These are phyloP conservation scores for Ogataea wickerhamii DNA, from an alignment of 805 yeast genomes.

Conservation along the genomic window DNA sequence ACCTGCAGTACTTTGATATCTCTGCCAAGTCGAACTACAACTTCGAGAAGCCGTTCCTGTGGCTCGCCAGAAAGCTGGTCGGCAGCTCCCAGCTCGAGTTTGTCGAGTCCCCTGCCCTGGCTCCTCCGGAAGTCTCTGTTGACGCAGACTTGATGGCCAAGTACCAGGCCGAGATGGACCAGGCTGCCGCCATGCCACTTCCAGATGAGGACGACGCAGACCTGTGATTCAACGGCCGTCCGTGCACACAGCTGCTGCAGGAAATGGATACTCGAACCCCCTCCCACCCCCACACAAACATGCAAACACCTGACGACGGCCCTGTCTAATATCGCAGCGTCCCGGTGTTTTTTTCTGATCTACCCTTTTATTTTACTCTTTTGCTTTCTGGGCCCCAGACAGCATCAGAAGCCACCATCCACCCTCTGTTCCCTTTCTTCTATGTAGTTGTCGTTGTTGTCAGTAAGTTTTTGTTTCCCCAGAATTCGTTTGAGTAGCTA, in stretches of 20 bases:
- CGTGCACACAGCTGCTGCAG: background rate
- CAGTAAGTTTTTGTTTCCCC: too few relatives aligned
- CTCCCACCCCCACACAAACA: too few relatives aligned
- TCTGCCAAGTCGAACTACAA: conserved; percentile 99
- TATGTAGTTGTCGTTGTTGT: too few relatives aligned
- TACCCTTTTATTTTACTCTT: too few relatives aligned
- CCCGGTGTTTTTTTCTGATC: too few relatives aligned
- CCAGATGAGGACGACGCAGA: conserved; percentile 99
- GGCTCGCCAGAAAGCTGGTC: conserved; percentile 99
- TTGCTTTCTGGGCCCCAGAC: too few relatives aligned
- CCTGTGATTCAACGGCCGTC: conserved; percentile 49
- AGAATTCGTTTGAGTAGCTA: too few relatives aligned
- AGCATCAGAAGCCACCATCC: too few relatives aligned
- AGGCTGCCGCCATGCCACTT: conserved; percentile 98
- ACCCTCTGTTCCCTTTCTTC: too few relatives aligned
- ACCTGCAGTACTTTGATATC: conserved; percentile 98
- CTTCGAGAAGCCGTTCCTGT: conserved; percentile 99
- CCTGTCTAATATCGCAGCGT: too few relatives aligned
- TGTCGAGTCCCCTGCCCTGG: conserved; percentile 98
- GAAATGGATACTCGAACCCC: background rate
- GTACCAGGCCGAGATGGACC: conserved; percentile 99
- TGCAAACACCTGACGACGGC: too few relatives aligned
- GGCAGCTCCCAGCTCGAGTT: conserved; percentile 98
- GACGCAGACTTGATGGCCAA: conserved; percentile 95
- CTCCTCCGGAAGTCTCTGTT: conserved; percentile 98